Percentiles rank a stretch among this genome's conserved stretches.
Evolutionary conservation across 805 yeast genomes (phyloP).

Genomic region (Cyberlindnera meyerae): DNA sequence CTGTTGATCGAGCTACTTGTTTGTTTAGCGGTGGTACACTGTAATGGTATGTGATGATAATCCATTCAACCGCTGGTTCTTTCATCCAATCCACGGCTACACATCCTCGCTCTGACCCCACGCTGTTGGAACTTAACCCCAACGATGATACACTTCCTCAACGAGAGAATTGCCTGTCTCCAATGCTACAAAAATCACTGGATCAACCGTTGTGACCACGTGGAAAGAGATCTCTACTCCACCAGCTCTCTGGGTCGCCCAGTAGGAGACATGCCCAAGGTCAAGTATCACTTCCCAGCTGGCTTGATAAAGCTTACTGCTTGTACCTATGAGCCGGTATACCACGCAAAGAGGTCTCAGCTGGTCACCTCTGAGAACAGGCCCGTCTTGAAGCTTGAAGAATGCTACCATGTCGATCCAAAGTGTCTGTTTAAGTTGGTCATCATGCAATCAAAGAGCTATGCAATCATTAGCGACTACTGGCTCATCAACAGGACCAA

Average conservation of each 20-base stretch:
- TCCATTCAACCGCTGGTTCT: too few species aligned
- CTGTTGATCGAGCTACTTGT: too few species aligned
- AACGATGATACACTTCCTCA: slow-evolving; percentile 70
- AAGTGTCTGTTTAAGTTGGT: slow-evolving; percentile 2
- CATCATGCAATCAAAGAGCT: too few species aligned
- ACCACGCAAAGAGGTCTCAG: background rate
- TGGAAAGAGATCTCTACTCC: slow-evolving; percentile 71
- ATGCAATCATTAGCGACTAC: too few species aligned
- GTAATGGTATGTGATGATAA: too few species aligned
- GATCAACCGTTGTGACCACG: slow-evolving; percentile 81
- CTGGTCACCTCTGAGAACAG: background rate
- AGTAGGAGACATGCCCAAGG: slow-evolving; percentile 30
- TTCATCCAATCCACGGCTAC: too few species aligned
- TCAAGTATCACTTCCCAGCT: slow-evolving; percentile 15
- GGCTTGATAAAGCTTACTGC: slow-evolving; percentile 8
- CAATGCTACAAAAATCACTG: slow-evolving; percentile 92
- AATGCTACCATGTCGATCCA: slow-evolving; percentile 17
- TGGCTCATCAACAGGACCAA: too few species aligned
- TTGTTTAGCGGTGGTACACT: too few species aligned
- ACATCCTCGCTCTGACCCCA: too few species aligned
- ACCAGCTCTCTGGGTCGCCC: slow-evolving; percentile 93
- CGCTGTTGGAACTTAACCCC: background rate
- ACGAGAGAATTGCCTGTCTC: slow-evolving; percentile 76
- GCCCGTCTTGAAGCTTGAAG: slow-evolving; percentile 2
- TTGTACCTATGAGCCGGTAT: slow-evolving; percentile 10